phyloP scores from a whole-genome alignment of 2,329 filamentous ascomycete species.

The Hymenoscyphus infarciens region DNA sequence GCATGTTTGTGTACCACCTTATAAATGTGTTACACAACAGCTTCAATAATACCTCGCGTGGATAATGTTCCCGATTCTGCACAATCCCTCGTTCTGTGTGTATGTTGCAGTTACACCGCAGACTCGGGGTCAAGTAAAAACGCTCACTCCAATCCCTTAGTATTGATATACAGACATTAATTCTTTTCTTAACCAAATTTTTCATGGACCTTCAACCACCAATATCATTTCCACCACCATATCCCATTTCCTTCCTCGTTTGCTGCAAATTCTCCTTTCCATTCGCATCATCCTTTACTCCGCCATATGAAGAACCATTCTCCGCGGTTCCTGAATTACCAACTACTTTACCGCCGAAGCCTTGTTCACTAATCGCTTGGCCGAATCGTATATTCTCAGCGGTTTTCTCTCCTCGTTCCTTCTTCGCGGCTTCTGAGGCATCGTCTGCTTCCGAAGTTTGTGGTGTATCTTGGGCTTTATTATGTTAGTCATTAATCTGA shows the following conservation, averaged over 20 bases:
- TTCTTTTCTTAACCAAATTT: neutral
- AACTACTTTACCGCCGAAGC: constrained; percentile 51
- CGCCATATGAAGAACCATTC: constrained; percentile 28
- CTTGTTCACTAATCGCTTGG: constrained; percentile 52
- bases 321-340: constrained; percentile 34
- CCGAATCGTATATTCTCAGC: constrained; percentile 54
- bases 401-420: constrained; percentile 41
- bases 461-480: neutral
- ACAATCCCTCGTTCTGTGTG: neutral
- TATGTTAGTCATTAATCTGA: neutral
- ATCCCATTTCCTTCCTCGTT: constrained; percentile 49
- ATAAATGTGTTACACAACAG: neutral
- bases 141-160: no score
- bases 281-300: neutral
- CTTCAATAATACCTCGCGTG: neutral
- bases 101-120: neutral
- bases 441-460: neutral
- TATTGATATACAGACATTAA: no score
- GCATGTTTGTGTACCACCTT: neutral
- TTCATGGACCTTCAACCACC: constrained; percentile 42
- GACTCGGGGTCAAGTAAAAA: no score
- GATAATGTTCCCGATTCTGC: neutral
- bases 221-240: constrained; percentile 51
- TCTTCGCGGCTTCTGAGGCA: neutral
- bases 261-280: constrained; percentile 36